Conservation (phyloP, 257 asterid species). For the Penstemon eatonii region DNA sequence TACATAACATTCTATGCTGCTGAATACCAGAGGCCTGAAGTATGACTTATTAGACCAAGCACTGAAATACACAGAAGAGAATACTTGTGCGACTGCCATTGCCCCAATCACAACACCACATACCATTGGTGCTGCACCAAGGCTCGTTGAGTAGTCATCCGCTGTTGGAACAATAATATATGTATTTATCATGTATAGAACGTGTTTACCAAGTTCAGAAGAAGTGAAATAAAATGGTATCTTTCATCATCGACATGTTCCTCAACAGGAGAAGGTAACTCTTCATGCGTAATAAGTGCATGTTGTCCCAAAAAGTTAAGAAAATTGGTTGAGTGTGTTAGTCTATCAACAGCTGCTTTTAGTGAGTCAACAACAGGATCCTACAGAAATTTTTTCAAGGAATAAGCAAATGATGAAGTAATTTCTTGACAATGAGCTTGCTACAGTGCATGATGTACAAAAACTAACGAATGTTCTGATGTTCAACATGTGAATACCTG, state of each 20-base stretch:
- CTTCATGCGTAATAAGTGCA: constrained; percentile 97
- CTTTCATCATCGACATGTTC: constrained; percentile 68
- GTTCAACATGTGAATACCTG: constrained; percentile 46
- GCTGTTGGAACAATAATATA: constrained; percentile 98
- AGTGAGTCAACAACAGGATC: constrained; percentile 87
- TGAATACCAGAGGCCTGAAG: constrained; percentile 82
- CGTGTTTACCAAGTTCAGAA: constrained; percentile 89
- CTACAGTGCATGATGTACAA: background rate
- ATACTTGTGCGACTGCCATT: constrained; percentile 97
- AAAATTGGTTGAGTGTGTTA: constrained; percentile 83
- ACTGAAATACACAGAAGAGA: constrained; percentile 97
- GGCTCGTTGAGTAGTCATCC: constrained; percentile 97
- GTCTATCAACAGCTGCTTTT: constrained; percentile 80
- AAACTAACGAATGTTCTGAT: constrained; percentile 6
- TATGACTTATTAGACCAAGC: constrained; percentile 99
- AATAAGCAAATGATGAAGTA: constrained; percentile 25
- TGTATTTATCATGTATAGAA: constrained; percentile 96
- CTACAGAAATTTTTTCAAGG: constrained; percentile 41
- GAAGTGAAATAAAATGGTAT: constrained; percentile 91
- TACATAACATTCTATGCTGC: constrained; percentile 85
- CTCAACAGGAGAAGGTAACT: constrained; percentile 64
- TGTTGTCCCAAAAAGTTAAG: constrained; percentile 93
- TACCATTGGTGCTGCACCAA: constrained; percentile 96
- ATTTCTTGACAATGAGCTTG: constrained; percentile 8
- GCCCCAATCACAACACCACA: constrained; percentile 95